These are phyloP conservation scores for Aspergillus carbonarius DNA, from an alignment of 2,329 filamentous ascomycete genomes.

Conservation along the genomic window DNA sequence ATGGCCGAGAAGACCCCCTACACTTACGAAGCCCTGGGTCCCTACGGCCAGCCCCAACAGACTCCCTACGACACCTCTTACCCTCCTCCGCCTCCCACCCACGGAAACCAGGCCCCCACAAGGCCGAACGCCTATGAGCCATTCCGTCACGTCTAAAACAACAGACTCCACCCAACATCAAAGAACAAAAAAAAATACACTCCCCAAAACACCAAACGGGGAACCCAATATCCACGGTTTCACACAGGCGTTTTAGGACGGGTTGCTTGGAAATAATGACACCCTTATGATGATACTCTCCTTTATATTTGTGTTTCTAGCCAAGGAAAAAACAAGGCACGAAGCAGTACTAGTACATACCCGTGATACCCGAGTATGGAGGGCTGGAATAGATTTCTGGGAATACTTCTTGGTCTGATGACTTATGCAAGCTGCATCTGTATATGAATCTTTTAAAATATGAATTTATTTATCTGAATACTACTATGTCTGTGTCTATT, in stretches of 20 bases:
- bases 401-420: neutral
- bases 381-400: neutral
- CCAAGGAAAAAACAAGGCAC: neutral
- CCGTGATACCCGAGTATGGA: neutral
- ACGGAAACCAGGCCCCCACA: slow-evolving; percentile 26
- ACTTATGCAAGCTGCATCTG: slow-evolving; percentile 1
- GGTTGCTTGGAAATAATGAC: neutral
- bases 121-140: slow-evolving; percentile 37
- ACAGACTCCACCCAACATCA: neutral
- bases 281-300: neutral
- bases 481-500: no score
- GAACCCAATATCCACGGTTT: neutral
- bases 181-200: neutral
- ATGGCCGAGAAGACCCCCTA: slow-evolving; percentile 61
- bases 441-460: neutral
- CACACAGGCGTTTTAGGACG: neutral
- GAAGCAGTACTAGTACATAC: neutral
- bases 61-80: slow-evolving; percentile 29
- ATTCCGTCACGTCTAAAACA: slow-evolving; percentile 37
- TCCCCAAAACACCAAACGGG: neutral
- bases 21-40: slow-evolving; percentile 57
- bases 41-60: slow-evolving; percentile 22
- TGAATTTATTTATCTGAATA: neutral
- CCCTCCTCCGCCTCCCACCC: slow-evolving; percentile 25
- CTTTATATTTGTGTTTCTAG: neutral